Base-by-base conservation (phyloP, 768 basidiomycete species). In the Boletus insuetus region DNA sequence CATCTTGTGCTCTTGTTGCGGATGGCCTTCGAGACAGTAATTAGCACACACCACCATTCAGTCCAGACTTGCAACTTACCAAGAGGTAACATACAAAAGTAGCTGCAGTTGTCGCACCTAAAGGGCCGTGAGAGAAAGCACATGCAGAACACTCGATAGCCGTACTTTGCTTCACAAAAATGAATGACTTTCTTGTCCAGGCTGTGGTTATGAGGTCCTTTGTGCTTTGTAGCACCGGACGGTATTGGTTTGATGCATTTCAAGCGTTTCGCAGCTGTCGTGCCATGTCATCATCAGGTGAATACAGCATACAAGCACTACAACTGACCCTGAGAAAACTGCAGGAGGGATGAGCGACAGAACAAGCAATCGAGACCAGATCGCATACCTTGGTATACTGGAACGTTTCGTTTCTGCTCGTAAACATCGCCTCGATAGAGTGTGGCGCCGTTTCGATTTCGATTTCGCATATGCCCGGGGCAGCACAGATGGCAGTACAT, bases 1-100 rank as follows among this genome's bases (percentile, higher is more conserved):
- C 0, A 85, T 86, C 42, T 84, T 82, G 39, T 86, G 84, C 43
- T 83, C 81, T 57, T 78, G 74, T 54, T 86, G 83, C 1, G 80
- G 53, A 52, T 86, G 85, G 0, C 80, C 84, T 86, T 41, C 24
- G 7, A 46, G 11, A 2, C 6, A 17, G 16, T n/a, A 0, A 3
- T 64, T 9, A 64, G 22, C 31, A 46, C 4, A 37, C 2, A n/a
- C 9, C 32, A 10, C 3, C 11, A 13, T 26, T 3, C 4, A 10
- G 1, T 34, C 32, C 32, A 13, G 6, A 13, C 9, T 22, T 10
- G 38, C n/a, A 47, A 49, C 71, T 37, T 54, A 84, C 84, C 81
- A 41, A 79, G 69, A 2, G 83, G 82, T 5, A 84, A 67, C 0
- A 77, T 83, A 55, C 84, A 86, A 61, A 78, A 80, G 61, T 85